phyloP scores from a whole-genome alignment of 306 rosid species.

The Castanea crenata region DNA sequence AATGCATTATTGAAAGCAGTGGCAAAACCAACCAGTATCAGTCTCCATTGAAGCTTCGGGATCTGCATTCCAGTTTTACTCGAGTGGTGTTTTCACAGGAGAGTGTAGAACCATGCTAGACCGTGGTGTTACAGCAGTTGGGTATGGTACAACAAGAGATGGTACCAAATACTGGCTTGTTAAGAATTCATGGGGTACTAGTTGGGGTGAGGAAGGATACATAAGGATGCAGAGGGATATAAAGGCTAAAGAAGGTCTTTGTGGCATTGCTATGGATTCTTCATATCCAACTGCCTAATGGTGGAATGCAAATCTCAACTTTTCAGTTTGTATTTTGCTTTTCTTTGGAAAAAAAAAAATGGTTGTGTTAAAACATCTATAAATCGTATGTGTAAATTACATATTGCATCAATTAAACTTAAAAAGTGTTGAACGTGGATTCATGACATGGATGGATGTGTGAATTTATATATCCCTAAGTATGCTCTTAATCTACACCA shows the following conservation, averaged over 20 bases:
- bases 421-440: too few species aligned
- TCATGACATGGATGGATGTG: too few species aligned
- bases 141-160: constrained; percentile 13
- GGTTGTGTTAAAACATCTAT: too few species aligned
- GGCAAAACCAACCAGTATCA: constrained; percentile 19
- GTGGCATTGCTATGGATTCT: constrained; percentile 24
- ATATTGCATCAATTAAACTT: too few species aligned
- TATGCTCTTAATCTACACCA: too few species aligned
- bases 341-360: too few species aligned
- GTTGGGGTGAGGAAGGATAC: constrained; percentile 45
- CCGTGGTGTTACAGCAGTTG: constrained; percentile 12
- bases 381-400: too few species aligned
- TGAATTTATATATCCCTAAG: too few species aligned
- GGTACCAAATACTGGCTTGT: constrained; percentile 26
- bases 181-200: constrained; percentile 35
- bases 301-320: too few species aligned
- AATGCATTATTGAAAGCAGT: constrained; percentile 14
- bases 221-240: constrained; percentile 23
- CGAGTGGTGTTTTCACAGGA: constrained; percentile 13
- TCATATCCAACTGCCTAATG: constrained; percentile 17
- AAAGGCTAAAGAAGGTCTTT: constrained; percentile 17
- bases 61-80: constrained; percentile 19
- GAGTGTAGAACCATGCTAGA: constrained; percentile 9
- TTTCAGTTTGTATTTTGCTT: too few species aligned
- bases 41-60: neutral